These are phyloP conservation scores for Garcia nutans DNA, from an alignment of 345 rosid genomes.

Conservation along the genomic window DNA sequence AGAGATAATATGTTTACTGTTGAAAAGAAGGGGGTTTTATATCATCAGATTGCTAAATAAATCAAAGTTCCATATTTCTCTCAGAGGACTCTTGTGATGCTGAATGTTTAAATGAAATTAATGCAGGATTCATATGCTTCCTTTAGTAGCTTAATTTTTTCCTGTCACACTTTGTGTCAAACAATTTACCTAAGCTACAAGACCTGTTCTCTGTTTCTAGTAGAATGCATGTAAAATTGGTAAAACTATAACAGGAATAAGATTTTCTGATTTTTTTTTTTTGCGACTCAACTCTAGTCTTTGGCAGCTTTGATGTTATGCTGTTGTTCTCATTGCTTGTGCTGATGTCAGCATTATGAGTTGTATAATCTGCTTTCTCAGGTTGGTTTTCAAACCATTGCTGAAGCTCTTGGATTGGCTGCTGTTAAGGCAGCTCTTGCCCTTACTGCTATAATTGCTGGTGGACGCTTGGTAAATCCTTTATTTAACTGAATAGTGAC, in stretches of 20 bases:
- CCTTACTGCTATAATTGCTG: constrained; percentile 90
- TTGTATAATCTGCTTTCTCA: constrained; percentile 38
- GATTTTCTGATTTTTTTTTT: neutral
- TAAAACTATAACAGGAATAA: neutral
- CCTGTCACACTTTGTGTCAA: neutral
- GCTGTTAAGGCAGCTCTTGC: constrained; percentile 96
- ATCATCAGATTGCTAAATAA: neutral
- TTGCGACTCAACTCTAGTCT: neutral
- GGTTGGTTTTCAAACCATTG: constrained; percentile 97
- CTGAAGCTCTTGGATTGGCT: constrained; percentile 97
- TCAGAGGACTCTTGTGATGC: neutral
- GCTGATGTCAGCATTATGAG: constrained; percentile 13
- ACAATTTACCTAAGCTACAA: neutral
- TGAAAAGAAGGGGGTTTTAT: neutral
- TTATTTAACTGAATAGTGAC: constrained; percentile 15
- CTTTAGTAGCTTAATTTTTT: neutral
- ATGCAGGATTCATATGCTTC: neutral
- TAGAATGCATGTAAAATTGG: constrained; percentile 1
- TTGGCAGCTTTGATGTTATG: neutral
- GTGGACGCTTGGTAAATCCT: constrained; percentile 88
- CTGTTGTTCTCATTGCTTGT: constrained; percentile 9
- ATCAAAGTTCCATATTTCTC: neutral
- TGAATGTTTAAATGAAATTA: neutral
- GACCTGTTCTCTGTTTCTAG: neutral
- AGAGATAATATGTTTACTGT: neutral